Conservation (phyloP, 768 basidiomycete genomes). For the Suillus cothurnatus region DNA sequence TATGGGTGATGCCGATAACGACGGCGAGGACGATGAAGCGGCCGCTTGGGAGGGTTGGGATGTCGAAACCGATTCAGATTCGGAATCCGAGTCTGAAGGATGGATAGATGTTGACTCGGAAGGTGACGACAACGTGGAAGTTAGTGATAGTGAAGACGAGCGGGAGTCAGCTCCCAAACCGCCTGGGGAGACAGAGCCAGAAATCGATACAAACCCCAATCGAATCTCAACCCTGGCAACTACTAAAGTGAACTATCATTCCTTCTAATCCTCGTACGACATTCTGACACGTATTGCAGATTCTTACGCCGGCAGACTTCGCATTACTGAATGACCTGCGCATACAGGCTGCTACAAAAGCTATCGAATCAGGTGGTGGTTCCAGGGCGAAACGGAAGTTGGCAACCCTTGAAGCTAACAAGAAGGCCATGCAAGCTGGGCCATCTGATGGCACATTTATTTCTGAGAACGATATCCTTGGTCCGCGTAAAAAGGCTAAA, state of each 20-base stretch:
- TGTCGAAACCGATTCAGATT: constrained; percentile 69
- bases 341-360: constrained; percentile 72
- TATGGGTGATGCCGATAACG: constrained; percentile 51
- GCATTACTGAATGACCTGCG: constrained; percentile 87
- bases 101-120: constrained; percentile 85
- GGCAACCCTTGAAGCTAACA: constrained; percentile 72
- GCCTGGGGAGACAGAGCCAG: constrained; percentile 12
- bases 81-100: constrained; percentile 58
- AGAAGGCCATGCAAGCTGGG: constrained; percentile 52
- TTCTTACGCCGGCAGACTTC: constrained; percentile 97
- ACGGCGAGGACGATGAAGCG: constrained; percentile 60
- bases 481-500: constrained; percentile 91
- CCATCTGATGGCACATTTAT: constrained; percentile 58
- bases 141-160: constrained; percentile 88
- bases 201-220: constrained; percentile 31
- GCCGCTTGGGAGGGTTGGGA: constrained; percentile 91
- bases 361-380: constrained; percentile 70
- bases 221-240: constrained; percentile 73
- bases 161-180: constrained; percentile 26
- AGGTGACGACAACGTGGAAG: constrained; percentile 62
- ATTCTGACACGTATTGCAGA: constrained; percentile 47
- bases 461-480: constrained; percentile 90
- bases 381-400: constrained; percentile 88
- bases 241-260: constrained; percentile 62
- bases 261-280: background rate